A percentile compares a stretch with the other conserved stretches of the same genome.
Evolutionary conservation across 176 grass and related monocot species (phyloP).

Genomic region (Dactylis glomerata): DNA sequence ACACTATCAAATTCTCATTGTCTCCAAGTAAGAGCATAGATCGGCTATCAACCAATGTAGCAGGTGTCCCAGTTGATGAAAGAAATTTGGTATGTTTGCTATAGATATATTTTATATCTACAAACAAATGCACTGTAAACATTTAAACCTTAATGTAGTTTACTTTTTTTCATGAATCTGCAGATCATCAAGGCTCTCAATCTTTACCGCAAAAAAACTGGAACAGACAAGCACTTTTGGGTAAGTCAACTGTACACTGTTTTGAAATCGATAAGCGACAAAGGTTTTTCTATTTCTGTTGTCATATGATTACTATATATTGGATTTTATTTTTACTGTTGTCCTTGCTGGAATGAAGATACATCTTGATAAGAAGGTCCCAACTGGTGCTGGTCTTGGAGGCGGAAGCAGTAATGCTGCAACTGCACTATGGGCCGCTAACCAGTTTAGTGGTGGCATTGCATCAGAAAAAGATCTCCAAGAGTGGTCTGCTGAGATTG

Average conservation of each 20-base stretch:
- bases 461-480: conserved; percentile 95
- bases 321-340: neutral
- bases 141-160: conserved; percentile 10
- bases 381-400: conserved; percentile 98
- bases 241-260: conserved; percentile 38
- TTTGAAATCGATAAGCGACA: neutral
- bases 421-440: conserved; percentile 95
- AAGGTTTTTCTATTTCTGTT: neutral
- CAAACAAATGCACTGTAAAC: conserved; percentile 1
- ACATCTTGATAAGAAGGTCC: conserved; percentile 97
- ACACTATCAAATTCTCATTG: conserved; percentile 95
- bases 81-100: conserved; percentile 71
- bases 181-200: conserved; percentile 97
- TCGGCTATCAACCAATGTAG: conserved; percentile 81
- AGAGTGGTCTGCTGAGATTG: conserved; percentile 97
- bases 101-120: neutral
- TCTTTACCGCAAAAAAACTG: conserved; percentile 95
- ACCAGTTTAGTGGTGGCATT: conserved; percentile 92
- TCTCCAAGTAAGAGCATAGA: conserved; percentile 91
- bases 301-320: neutral
- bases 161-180: conserved; percentile 28
- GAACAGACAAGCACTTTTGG: conserved; percentile 90
- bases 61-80: conserved; percentile 89
- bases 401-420: conserved; percentile 98
- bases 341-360: conserved; percentile 49